These are phyloP conservation scores for Apiospora saccharicola DNA, from an alignment of 2,329 filamentous ascomycete genomes.

Conservation along the genomic window DNA sequence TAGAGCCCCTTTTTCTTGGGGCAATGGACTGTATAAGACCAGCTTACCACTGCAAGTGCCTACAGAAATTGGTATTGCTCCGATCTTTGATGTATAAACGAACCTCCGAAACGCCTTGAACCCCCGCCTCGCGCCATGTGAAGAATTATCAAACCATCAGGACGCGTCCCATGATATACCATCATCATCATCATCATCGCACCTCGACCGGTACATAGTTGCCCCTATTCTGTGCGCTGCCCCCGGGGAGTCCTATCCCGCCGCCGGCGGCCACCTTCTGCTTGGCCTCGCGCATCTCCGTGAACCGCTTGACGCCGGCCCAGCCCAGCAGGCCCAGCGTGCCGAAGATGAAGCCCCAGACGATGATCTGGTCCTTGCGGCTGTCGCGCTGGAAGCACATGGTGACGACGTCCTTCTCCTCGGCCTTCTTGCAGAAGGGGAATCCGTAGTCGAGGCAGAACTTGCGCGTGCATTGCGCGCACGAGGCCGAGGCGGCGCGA, in stretches of 20 bases:
- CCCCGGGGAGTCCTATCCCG: constrained; percentile 25
- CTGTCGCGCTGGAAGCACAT: constrained; percentile 73
- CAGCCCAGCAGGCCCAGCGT: constrained; percentile 66
- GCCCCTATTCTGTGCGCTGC: constrained; percentile 23
- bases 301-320: constrained; percentile 60
- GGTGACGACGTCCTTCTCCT: constrained; percentile 68
- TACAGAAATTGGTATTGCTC: background rate
- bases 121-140: background rate
- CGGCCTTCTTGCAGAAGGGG: constrained; percentile 68
- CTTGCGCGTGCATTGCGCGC: constrained; percentile 69
- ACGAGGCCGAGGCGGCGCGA: constrained; percentile 55
- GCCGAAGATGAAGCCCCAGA: constrained; percentile 68
- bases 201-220: constrained; percentile 27
- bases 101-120: background rate
- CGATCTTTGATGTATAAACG: background rate
- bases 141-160: background rate
- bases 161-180: background rate
- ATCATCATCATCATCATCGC: background rate
- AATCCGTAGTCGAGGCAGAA: constrained; percentile 68
- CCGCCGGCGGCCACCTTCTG: constrained; percentile 28
- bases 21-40: background rate
- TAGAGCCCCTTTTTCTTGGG: background rate
- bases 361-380: constrained; percentile 71
- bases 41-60: background rate
- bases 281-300: constrained; percentile 49